Percentiles rank a stretch among this genome's conserved stretches.
Evolutionary conservation across 495 filamentous ascomycete genomes (phyloP).

Genomic region (Oidiodendron maius): DNA sequence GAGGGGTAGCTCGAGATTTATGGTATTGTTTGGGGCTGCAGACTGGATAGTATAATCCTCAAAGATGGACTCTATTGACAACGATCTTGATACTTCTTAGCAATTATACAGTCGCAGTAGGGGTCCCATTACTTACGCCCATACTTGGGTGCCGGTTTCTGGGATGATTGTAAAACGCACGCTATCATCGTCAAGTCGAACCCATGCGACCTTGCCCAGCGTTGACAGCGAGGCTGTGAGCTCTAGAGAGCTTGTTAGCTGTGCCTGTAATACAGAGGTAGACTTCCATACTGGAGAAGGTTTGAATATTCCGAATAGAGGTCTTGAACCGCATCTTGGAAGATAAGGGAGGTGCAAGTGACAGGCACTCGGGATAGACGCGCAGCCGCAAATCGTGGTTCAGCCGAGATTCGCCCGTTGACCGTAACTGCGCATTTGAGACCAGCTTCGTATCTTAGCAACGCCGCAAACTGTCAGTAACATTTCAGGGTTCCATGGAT

Average conservation of each 20-base stretch:
- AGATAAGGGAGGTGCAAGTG: not conserved
- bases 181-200: slow-evolving; percentile 77
- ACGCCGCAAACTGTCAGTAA: no score
- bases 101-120: not conserved
- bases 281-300: slow-evolving; percentile 68
- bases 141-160: slow-evolving; percentile 90
- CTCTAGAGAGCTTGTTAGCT: slow-evolving; percentile 43
- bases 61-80: slow-evolving; percentile 74
- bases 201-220: slow-evolving; percentile 88
- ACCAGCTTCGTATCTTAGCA: no score
- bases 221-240: slow-evolving; percentile 79
- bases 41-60: slow-evolving; percentile 84
- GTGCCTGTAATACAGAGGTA: not conserved
- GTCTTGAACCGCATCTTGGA: slow-evolving; percentile 73
- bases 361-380: not conserved
- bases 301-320: slow-evolving; percentile 71
- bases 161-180: slow-evolving; percentile 94
- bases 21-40: slow-evolving; percentile 69
- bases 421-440: no score
- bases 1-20: slow-evolving; percentile 93
- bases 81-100: slow-evolving; percentile 30
- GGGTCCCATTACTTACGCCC: slow-evolving; percentile 62
- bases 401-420: not conserved
- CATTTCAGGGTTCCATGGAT: no score
- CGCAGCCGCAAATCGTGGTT: not conserved